Evolutionary conservation across 345 rosid species (phyloP).

Genomic region (Toxicodendron radicans): DNA sequence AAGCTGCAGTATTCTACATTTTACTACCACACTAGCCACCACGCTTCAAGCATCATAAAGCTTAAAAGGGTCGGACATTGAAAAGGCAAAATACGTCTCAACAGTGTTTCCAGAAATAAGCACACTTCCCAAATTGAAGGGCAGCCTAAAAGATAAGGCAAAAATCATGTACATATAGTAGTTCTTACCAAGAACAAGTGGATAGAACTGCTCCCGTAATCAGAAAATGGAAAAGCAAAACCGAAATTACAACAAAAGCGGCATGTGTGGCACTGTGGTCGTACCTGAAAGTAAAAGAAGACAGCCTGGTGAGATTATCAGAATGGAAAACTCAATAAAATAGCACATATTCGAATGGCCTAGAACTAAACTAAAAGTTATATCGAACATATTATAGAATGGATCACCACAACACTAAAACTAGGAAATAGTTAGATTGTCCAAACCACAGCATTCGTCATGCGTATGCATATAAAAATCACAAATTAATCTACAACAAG

Average conservation of each 20-base stretch:
- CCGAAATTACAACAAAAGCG: slow-evolving; percentile 72
- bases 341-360: background rate
- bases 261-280: slow-evolving; percentile 90
- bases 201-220: slow-evolving; percentile 73
- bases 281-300: slow-evolving; percentile 61
- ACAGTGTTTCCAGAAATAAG: too few relatives aligned
- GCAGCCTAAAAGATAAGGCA: slow-evolving; percentile 2
- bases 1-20: too few relatives aligned
- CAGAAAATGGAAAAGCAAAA: slow-evolving; percentile 77
- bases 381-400: background rate
- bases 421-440: slow-evolving; percentile 1
- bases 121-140: too few relatives aligned
- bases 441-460: background rate
- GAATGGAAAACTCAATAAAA: background rate
- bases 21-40: background rate
- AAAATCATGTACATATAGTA: background rate
- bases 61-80: too few relatives aligned
- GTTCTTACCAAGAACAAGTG: slow-evolving; percentile 85
- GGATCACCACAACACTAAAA: background rate
- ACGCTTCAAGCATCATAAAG: background rate
- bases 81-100: too few relatives aligned
- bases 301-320: slow-evolving; percentile 12
- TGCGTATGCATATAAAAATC: slow-evolving; percentile 6
- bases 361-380: background rate
- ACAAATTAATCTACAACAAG: background rate